Base-by-base conservation (phyloP, 2,329 filamentous ascomycete species). In the Fusarium chlamydosporum region DNA sequence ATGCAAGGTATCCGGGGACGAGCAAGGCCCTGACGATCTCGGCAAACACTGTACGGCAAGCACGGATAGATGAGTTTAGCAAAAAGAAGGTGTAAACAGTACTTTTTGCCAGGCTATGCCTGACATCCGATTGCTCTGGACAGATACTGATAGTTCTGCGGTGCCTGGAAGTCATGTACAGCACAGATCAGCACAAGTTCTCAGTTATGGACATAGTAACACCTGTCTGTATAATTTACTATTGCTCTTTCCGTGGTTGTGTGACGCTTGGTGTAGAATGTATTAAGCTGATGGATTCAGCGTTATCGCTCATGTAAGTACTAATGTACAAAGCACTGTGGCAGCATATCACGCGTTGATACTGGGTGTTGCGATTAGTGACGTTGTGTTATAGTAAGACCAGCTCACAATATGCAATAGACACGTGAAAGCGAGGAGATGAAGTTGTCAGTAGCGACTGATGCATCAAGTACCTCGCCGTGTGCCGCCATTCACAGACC, bases 11-110 rank as follows among this genome's bases (percentile, higher is more conserved):
- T 34, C 15, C 8, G 33, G 29, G 40, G 43, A 37, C 27, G 26
- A 41, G 41, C 27, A 16, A 50, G 46, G 42, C 65, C 65, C 65
- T 68, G 55, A 41, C 65, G 60, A 66, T 68, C 65, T 13, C 34
- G 18, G 38, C 35, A 38, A 54, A 55, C 40, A 33, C 37, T 23
- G 48, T 38, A 41, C 29, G 27, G 23, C 23, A 23, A 23, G 23
- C 6, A 23, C 23, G 23, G 23, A 6, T 23, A 23, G 16, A 27
- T 41, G 16, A 26, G 27, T 33, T 20, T 45, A 15, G n/a, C 9
- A 45, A n/a, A 50, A 23, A 23, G 23, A 23, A 3, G 20, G 29
- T 18, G 23, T 20, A 41, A 43, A 16, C 9, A 31, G n/a, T 10
- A 33, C 34, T 27, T 15, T 27, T 18, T 18, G 40, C 29, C 29